Evolutionary conservation across 1,139 yeast genomes (phyloP).

Genomic region (Blastobotrys arbuscula): DNA sequence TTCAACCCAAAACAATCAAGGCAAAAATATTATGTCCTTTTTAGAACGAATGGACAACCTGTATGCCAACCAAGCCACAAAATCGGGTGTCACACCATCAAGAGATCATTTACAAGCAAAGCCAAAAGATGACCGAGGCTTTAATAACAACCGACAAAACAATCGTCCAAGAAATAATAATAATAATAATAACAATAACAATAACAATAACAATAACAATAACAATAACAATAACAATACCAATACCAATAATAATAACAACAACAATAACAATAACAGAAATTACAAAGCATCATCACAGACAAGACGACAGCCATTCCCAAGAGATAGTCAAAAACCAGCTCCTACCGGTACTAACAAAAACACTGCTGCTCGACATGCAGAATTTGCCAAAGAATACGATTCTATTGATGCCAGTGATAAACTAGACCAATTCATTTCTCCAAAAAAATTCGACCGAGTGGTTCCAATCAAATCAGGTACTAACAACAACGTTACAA

Average conservation of each 20-base stretch:
- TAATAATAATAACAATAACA: background rate
- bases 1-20: background rate
- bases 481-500: background rate
- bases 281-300: background rate
- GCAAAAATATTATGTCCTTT: slow-evolving; percentile 9
- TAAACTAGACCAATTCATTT: slow-evolving; percentile 8
- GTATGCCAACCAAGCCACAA: slow-evolving; percentile 9
- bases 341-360: background rate
- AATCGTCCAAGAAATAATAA: background rate
- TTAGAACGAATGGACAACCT: slow-evolving; percentile 15
- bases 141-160: slow-evolving; percentile 3
- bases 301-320: background rate
- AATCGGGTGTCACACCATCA: background rate
- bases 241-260: background rate
- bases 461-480: slow-evolving; percentile 1
- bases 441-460: slow-evolving; percentile 8
- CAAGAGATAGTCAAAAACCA: background rate
- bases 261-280: background rate
- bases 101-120: background rate
- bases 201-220: slow-evolving; percentile 1
- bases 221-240: background rate
- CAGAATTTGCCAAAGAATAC: slow-evolving; percentile 5
- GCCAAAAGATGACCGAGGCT: slow-evolving; percentile 2
- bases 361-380: too few relatives aligned
- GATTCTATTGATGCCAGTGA: slow-evolving; percentile 1